Base-by-base conservation (phyloP, 2,329 filamentous ascomycete genomes). In the Byssothecium circinans region DNA sequence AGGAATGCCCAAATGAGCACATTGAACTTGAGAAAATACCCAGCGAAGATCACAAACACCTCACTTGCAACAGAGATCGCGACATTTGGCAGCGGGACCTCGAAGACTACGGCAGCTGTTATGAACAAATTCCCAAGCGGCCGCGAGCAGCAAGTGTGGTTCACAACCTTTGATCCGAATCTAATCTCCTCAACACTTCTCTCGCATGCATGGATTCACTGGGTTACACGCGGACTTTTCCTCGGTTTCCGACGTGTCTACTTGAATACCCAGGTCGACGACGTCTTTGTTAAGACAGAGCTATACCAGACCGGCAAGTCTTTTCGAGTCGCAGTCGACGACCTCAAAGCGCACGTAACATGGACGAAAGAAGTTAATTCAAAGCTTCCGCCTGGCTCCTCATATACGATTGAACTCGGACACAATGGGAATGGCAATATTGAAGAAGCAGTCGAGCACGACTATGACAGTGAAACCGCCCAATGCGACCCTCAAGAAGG, bases 201-300 rank as follows among this genome's bases (percentile, higher is more conserved):
- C 27, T 80, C 82, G 62, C 81, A 84, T 64, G 75, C 80, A 11
- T 83, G 78, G 74, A 82, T 84, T 49, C 76, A 78, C 55, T 84
- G 81, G 81, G 64, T 81, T 27, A 83, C 81, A 2, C 75, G 79
- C 43, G 81, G 81, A 30, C 57, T 83, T 7, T 78, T 80, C 49
- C 69, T 77, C 7, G 80, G 80, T 14, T 76, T 78, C 53, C 76
- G 80, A 37, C 75, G 80, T 49, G 69, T 77, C 35, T 75, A 80
- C 53, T 64, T 82, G 25, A 78, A 72, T 64, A 77, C 79, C 25
- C 80, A 83, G 59, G 76, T 84, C 32, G 82, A 85, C 57, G 82
- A 85, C 53, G 78, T 84, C 65, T 79, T 83, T 53, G 70, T 85
- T 3, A 67, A 70, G 61, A 70, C 67, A 1, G 61, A 61, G 38